Conservation (phyloP, 768 basidiomycete genomes). For the Pleurotus eryngii region DNA sequence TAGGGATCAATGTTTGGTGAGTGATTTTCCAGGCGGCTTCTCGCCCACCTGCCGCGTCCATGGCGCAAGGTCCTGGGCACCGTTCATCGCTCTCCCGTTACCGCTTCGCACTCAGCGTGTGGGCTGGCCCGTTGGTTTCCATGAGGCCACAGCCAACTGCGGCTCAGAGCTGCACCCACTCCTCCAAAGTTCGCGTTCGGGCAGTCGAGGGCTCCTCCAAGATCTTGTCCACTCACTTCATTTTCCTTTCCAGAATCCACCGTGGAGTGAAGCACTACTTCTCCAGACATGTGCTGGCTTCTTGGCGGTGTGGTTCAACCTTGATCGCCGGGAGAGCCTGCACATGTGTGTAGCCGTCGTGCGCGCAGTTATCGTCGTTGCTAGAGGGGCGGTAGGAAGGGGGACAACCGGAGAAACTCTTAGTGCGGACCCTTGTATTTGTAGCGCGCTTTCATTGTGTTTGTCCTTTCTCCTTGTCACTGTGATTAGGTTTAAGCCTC, state of each 20-base stretch:
- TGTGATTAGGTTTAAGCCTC: too few relatives aligned
- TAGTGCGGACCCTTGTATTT: background rate
- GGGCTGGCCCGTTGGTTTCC: too few relatives aligned
- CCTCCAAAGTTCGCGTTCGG: background rate
- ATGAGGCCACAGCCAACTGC: too few relatives aligned
- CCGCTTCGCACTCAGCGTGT: background rate
- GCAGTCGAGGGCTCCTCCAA: background rate
- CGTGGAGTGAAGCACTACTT: constrained; percentile 39
- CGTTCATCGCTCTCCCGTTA: background rate
- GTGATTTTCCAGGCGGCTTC: constrained; percentile 9
- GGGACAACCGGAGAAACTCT: background rate
- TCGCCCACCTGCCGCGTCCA: background rate
- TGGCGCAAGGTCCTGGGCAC: background rate
- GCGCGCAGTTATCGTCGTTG: constrained; percentile 26
- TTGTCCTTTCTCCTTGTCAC: too few relatives aligned
- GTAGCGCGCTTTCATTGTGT: too few relatives aligned
- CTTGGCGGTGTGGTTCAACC: constrained; percentile 8
- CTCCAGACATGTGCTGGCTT: constrained; percentile 60
- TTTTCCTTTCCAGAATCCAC: background rate
- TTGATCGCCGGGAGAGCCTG: constrained; percentile 30
- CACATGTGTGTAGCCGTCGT: constrained; percentile 63
- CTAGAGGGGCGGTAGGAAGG: background rate
- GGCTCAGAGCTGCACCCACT: too few relatives aligned
- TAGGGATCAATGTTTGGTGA: constrained; percentile 56
- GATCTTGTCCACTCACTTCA: constrained; percentile 4